Percentiles rank a stretch among this genome's conserved stretches.
Conservation (phyloP, 1,284 basidiomycete genomes). For the Uromyces viciae-fabae region DNA sequence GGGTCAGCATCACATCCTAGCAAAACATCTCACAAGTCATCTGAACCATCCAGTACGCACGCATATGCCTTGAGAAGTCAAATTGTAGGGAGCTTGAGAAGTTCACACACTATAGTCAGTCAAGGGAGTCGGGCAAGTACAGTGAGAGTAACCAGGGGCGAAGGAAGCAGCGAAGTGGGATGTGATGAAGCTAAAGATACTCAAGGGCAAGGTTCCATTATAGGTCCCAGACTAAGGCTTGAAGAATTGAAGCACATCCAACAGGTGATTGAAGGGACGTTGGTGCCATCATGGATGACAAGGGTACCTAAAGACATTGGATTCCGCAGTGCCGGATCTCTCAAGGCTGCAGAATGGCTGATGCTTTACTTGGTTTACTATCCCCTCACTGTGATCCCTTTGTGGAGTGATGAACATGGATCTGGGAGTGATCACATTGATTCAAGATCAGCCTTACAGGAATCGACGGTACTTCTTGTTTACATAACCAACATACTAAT, state of each 20-base stretch:
- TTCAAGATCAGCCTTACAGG: not conserved
- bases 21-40: not conserved
- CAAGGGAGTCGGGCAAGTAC: not conserved
- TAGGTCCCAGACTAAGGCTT: not conserved
- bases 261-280: not conserved
- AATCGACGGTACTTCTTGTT: not conserved
- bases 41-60: not conserved
- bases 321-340: not conserved
- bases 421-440: not conserved
- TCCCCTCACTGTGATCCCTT: not conserved
- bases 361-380: slow-evolving; percentile 3
- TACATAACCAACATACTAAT: not conserved
- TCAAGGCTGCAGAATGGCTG: slow-evolving; percentile 24
- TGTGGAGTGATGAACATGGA: not conserved
- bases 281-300: slow-evolving; percentile 1
- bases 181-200: not conserved
- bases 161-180: not conserved
- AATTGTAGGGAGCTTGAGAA: not conserved
- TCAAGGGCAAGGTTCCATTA: not conserved
- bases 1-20: not conserved
- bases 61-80: not conserved
- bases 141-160: not conserved
- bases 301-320: not conserved
- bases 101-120: not conserved
- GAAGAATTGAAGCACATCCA: not conserved